A percentile compares a stretch with the other conserved stretches of the same genome.
phyloP scores from a whole-genome alignment of 495 filamentous ascomycete genomes.

The Bryoglossum gracile region DNA sequence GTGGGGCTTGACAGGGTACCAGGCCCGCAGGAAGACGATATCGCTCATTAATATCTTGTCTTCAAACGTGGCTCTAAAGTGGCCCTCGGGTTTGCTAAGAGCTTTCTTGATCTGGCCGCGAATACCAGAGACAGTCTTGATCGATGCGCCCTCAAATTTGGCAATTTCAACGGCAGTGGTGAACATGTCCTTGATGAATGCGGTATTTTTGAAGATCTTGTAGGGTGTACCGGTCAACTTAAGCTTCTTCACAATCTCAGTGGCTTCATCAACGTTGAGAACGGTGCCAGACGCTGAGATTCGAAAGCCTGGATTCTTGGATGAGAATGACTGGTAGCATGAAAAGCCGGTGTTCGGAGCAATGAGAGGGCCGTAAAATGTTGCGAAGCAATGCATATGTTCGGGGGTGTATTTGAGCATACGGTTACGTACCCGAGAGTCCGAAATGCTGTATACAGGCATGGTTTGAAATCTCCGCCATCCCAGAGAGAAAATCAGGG shows the following conservation, averaged over 20 bases:
- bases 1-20: conserved; percentile 92
- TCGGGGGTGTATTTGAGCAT: conserved; percentile 95
- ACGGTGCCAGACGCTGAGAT: conserved; percentile 92
- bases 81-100: conserved; percentile 82
- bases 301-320: conserved; percentile 83
- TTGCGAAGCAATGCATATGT: conserved; percentile 96
- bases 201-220: conserved; percentile 99
- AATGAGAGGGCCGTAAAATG: conserved; percentile 89
- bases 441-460: conserved; percentile 90
- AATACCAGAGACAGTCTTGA: conserved; percentile 92
- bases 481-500: conserved; percentile 93
- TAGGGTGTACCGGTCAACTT: conserved; percentile 87
- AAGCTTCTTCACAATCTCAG: conserved; percentile 97
- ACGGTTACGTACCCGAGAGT: conserved; percentile 84
- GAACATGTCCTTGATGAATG: conserved; percentile 99
- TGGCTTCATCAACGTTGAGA: conserved; percentile 82
- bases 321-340: conserved; percentile 84
- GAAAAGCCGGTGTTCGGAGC: conserved; percentile 94
- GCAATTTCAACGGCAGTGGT: conserved; percentile 83
- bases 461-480: conserved; percentile 92
- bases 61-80: conserved; percentile 94
- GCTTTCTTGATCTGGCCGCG: conserved; percentile 95
- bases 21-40: conserved; percentile 90
- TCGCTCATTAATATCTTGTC: conserved; percentile 97
- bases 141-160: conserved; percentile 94